Base-by-base conservation (phyloP, 2,329 filamentous ascomycete species). In the Calonectria pseudoturangicola region DNA sequence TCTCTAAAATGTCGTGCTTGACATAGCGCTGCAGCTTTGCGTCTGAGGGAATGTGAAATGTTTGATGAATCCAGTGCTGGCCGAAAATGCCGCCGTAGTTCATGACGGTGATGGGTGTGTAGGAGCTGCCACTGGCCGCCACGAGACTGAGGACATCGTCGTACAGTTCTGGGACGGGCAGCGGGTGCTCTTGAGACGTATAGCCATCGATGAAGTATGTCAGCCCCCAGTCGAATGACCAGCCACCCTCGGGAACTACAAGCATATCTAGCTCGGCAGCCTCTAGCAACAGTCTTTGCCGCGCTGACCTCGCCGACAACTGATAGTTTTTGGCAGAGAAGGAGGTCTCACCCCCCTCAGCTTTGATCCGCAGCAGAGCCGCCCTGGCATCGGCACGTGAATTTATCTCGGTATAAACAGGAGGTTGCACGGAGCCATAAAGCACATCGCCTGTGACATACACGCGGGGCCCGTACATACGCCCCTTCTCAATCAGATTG, bases 181-280 rank as follows among this genome's bases (percentile, higher is more conserved):
- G 6, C 4, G 62, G 45, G 45, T 65, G 62, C 16, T 65, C 62
- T 8, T 25, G 28, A 27, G 62, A 16, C 4, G 62, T 65, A n/a
- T 65, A 65, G 4, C 62, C 45, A 30, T 65, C 62, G 9, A 65
- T 65, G 45, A 65, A 36, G n/a, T 65, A 65, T 3, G 62, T 65
- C 30, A 65, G 21, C 3, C 16, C 62, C 62, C 62, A 65, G 28
- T 65, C 62, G 27, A 65, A 50, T n/a, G 62, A 65, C 62, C 62
- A 65, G 5, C 62, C 45, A 9, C 62, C 62, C 33, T 65, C 62
- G 3, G 62, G 62, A 0, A 65, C 43, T 2, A 65, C 45, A 1
- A 65, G 43, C 43, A 65, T 65, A 7, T 36, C 27, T 7, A 48
- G 15, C 15, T 65, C 16, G 13, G 15, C 25, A 16, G 62, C 62